Evolutionary conservation across 805 yeast species (phyloP), one percentile per base, ranked within the genome.

Genomic region (Spencermartinsiella europaea): DNA sequence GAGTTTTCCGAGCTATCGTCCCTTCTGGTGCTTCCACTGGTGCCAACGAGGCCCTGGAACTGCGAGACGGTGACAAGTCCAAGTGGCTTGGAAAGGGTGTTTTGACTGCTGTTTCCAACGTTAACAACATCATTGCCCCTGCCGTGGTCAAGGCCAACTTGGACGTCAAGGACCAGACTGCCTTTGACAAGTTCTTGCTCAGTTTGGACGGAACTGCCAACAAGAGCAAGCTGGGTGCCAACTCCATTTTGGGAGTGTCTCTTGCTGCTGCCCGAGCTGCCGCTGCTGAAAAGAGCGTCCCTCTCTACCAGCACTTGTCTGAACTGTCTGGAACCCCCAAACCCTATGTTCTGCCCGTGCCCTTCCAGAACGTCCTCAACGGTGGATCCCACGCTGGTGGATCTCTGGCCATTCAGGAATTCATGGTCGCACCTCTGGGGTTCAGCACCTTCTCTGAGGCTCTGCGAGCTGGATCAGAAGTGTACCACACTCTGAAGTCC

Each of bases 351-450:
- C 77, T 91, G 70, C 99, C 99, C 71, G 98, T 93, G 73, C 99
- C 99, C 60, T 69, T 93, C 95, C 93, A 87, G 77, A 91, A 91
- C 77, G 99, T 91, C 58, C 79, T 91, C 73, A 91, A 91, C 83
- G 99, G 99, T 80, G 99, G 99, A 74, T 85, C 95, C 67, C 99
- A 91, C 77, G 99, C 99, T 67, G 99, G 99, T 78, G 99, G 99
- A 77, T 83, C 91, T 69, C 79, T 91, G 61, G 99, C 99, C 64
- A 81, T 91, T 84, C 99, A 91, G 80, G 99, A 91, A 80, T 91
- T 91, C 80, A 93, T 91, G 98, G 87, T 91, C 75, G 98, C 86
- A 56, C 98, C 99, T 75, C 76, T 85, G 60, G 91, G 82, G 64
- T 96, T 96, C 62, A 75, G 80, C 63, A 65, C 91, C 52, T 93